Base-by-base conservation (phyloP, 192 early-diverging fungal species). In the Phycomyces nitens region DNA sequence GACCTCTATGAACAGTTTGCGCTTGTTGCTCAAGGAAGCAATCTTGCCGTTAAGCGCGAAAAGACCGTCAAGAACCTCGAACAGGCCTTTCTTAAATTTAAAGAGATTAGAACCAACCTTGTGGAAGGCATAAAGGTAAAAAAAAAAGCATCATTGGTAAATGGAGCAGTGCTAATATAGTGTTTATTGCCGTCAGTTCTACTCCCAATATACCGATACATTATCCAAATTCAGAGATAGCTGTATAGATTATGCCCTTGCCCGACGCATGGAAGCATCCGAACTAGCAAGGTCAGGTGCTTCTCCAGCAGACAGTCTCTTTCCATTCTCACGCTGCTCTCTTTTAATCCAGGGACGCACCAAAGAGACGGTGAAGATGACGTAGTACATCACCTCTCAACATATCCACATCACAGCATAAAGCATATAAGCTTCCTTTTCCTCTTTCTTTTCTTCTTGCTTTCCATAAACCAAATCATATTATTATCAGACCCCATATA, bases 1-100 rank as follows among this genome's bases (percentile, higher is more conserved):
- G 69, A 77, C 27, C 76, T 80, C 12, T 52, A 63, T 26, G 60
- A 40, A 5, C 54, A 63, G 43, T 56, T 69, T n/a, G 26, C 55
- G 7, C 39, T 43, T 10, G 11, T 61, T 14, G 21, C 47, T 27
- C 20, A 24, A 54, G 87, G 69, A 23, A 82, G 83, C 38, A 65
- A 73, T 11, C 55, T 84, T 57, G 71, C 92, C 60, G 75, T 79
- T 29, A 82, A 87, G 53, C 75, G 94, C 2, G 90, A 92, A 61
- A 80, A 86, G 60, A 87, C 88, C 1, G 65, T 94, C 21, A 81
- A 82, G 43, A 91, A 88, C 57, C 71, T 94, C 60, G 92, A 94
- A 52, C 75, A 72, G 4, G 92, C 84, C 12, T 91, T 87, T 62
- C 79, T 87, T 70, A 79, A 82, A 49, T 96, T 88, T 66, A 81